Percentiles rank a stretch among this genome's conserved stretches.
phyloP scores from a whole-genome alignment of 192 early-diverging fungal genomes.

The Coemansia pectinata region DNA sequence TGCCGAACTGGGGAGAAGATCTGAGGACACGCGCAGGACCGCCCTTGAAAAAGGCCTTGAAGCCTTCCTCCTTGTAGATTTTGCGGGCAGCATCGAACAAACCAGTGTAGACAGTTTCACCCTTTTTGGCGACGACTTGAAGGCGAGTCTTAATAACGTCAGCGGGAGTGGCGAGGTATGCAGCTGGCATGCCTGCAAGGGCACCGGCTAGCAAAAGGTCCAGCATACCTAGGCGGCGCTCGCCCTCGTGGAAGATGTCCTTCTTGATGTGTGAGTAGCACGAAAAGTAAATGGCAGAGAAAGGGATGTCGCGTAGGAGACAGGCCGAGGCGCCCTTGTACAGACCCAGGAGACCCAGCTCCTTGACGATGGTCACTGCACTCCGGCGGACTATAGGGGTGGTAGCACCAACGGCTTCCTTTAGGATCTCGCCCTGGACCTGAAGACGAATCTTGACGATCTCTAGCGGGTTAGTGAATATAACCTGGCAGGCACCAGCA shows the following conservation, averaged over 20 bases:
- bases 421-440: constrained; percentile 73
- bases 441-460: constrained; percentile 99
- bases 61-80: constrained; percentile 89
- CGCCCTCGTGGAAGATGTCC: constrained; percentile 85
- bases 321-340: constrained; percentile 95
- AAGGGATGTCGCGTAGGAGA: constrained; percentile 93
- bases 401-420: constrained; percentile 41
- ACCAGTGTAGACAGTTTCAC: constrained; percentile 85
- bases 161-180: constrained; percentile 95
- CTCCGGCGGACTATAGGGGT: constrained; percentile 60
- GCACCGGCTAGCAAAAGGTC: constrained; percentile 85
- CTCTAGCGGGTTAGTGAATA: constrained; percentile 97
- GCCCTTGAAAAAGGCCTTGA: constrained; percentile 96
- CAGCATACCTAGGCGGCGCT: constrained; percentile 61
- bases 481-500: constrained; percentile 85
- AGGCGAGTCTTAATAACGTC: constrained; percentile 98
- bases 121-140: constrained; percentile 88
- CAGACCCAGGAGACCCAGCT: constrained; percentile 88
- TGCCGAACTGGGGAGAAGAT: constrained; percentile 96
- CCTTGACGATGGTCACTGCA: constrained; percentile 85
- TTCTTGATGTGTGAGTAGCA: constrained; percentile 97
- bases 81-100: constrained; percentile 83
- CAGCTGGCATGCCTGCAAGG: constrained; percentile 91
- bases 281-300: constrained; percentile 97
- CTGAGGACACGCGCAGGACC: constrained; percentile 90